Conservation (phyloP, 75 land plant genomes). For the Ceratopteris richardii region DNA sequence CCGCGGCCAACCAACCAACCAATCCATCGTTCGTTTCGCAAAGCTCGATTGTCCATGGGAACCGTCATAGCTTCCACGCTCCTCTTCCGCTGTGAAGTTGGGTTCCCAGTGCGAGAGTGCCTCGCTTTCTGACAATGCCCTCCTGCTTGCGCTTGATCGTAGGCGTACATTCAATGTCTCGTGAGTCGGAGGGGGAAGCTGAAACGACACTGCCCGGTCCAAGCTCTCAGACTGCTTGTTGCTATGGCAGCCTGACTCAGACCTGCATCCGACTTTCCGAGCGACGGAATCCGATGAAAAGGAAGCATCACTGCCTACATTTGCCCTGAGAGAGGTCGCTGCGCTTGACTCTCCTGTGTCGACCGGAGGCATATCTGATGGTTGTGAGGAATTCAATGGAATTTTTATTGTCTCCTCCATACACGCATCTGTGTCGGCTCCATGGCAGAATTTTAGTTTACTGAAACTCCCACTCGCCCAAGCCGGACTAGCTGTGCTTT, state of each 20-base stretch:
- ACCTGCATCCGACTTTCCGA: slow-evolving; percentile 5
- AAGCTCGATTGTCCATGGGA: neutral
- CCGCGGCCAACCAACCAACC: neutral
- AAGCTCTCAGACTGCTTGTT: neutral
- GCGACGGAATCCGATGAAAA: slow-evolving; percentile 4
- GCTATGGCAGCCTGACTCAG: neutral
- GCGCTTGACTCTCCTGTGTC: neutral
- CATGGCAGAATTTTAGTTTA: neutral
- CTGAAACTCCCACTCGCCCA: slow-evolving; percentile 1
- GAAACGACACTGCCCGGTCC: slow-evolving; percentile 7
- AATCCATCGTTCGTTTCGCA: slow-evolving; percentile 2
- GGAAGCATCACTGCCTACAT: neutral
- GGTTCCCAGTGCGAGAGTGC: neutral
- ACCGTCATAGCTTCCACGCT: neutral
- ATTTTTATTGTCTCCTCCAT: no score
- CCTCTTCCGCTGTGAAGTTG: neutral
- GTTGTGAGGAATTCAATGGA: no score
- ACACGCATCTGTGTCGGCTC: no score
- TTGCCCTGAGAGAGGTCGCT: neutral
- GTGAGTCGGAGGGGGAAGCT: slow-evolving; percentile 3
- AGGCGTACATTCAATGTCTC: neutral
- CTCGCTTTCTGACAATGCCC: slow-evolving; percentile 3
- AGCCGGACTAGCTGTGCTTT: neutral
- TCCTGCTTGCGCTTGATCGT: neutral
- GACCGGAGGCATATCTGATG: neutral